phyloP scores from a whole-genome alignment of 164 flowering plant genomes.

The Saururus chinensis region DNA sequence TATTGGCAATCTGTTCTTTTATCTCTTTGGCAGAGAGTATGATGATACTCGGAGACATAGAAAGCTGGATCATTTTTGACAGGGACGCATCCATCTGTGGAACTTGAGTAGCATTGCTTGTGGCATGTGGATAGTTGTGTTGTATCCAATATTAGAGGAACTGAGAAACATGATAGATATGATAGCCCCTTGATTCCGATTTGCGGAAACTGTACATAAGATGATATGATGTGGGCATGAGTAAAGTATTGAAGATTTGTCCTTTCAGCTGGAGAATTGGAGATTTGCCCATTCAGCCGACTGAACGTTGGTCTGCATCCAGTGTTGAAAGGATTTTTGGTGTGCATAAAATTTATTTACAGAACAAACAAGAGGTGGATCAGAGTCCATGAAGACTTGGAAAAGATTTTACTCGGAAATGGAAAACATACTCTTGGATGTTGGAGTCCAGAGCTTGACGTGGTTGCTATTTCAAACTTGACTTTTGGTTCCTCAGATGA shows the following conservation, averaged over 20 bases:
- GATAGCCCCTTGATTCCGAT: neutral
- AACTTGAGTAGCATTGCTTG: neutral
- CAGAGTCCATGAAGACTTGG: neutral
- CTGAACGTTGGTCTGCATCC: neutral
- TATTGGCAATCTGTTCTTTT: no score
- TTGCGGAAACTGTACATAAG: neutral
- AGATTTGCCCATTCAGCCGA: neutral
- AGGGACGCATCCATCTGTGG: neutral
- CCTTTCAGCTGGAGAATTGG: neutral
- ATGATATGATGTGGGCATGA: neutral
- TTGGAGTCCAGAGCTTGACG: neutral
- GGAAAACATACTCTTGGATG: neutral
- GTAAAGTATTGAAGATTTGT: neutral
- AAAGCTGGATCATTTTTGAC: neutral
- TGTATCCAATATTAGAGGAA: neutral
- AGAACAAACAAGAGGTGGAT: neutral
- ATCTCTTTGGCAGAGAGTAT: neutral
- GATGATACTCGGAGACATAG: neutral
- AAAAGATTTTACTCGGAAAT: neutral
- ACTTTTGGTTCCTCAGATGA: neutral
- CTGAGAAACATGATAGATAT: neutral
- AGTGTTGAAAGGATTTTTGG: neutral
- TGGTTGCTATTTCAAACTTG: no score
- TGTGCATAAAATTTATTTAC: conserved; percentile 1
- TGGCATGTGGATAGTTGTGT: neutral